Evolutionary conservation across 352 stramenopile species (phyloP).

Genomic region (Saprolegnia diclina): DNA sequence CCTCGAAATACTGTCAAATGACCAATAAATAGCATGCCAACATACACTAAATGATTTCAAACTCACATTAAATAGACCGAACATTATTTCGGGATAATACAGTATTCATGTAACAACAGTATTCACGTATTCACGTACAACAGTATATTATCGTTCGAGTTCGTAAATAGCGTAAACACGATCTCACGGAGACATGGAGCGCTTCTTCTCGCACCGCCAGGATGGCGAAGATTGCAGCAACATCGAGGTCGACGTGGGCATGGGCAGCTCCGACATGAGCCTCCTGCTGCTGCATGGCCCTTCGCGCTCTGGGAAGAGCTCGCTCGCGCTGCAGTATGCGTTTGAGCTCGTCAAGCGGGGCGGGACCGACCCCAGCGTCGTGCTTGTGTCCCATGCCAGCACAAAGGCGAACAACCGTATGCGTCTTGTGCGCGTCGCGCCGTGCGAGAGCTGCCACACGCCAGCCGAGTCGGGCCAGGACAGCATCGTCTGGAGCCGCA

Average conservation of each 20-base stretch:
- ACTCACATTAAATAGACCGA: too few relatives aligned
- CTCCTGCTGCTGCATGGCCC: constrained; percentile 26
- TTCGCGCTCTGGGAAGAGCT: constrained; percentile 15
- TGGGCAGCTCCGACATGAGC: constrained; percentile 9
- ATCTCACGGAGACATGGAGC: constrained; percentile 6
- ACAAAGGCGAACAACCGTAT: not conserved
- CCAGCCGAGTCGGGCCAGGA: constrained; percentile 11
- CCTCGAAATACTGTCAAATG: too few relatives aligned
- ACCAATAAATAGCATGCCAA: too few relatives aligned
- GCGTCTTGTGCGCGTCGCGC: constrained; percentile 14
- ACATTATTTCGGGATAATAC: too few relatives aligned
- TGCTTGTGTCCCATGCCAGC: constrained; percentile 21
- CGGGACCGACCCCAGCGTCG: not conserved
- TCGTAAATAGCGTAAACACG: not conserved
- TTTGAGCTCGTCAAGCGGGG: constrained; percentile 21
- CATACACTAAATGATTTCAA: too few relatives aligned
- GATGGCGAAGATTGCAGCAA: constrained; percentile 16
- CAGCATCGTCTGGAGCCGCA: constrained; percentile 15
- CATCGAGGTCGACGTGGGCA: constrained; percentile 3
- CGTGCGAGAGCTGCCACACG: constrained; percentile 20
- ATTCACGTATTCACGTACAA: too few relatives aligned
- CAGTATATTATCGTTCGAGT: too few relatives aligned
- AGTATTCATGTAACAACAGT: too few relatives aligned
- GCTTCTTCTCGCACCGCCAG: constrained; percentile 24
- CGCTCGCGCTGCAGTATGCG: constrained; percentile 23